Evolutionary conservation across 345 rosid species (phyloP).

Genomic region (Chamaenerion angustifolium): DNA sequence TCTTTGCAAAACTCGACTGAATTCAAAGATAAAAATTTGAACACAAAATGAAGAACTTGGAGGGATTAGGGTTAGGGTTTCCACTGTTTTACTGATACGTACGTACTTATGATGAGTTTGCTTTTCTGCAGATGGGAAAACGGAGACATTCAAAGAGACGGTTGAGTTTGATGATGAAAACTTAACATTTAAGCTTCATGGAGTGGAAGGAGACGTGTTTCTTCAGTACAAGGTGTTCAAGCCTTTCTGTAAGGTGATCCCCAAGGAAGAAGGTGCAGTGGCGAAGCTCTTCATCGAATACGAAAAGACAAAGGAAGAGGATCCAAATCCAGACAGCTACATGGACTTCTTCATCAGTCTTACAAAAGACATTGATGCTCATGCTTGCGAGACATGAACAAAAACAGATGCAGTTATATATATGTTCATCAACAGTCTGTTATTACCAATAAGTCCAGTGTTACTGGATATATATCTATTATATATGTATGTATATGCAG

Average conservation of each 20-base stretch:
- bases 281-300: slow-evolving; percentile 12
- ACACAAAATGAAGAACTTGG: no score
- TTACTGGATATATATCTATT: no score
- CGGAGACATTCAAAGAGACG: slow-evolving; percentile 14
- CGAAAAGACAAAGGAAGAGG: slow-evolving; percentile 15
- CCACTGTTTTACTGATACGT: no score
- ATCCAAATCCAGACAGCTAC: slow-evolving; percentile 11
- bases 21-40: no score
- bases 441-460: no score
- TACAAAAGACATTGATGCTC: slow-evolving; percentile 10
- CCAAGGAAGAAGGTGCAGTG: slow-evolving; percentile 6
- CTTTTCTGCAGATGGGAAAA: slow-evolving; percentile 18
- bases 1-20: no score
- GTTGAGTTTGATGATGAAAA: slow-evolving; percentile 13
- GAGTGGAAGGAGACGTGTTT: slow-evolving; percentile 21
- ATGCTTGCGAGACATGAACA: neutral
- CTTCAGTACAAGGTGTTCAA: slow-evolving; percentile 15
- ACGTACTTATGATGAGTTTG: no score
- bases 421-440: no score
- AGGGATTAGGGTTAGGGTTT: no score
- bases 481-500: no score
- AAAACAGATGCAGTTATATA: neutral
- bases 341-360: slow-evolving; percentile 7
- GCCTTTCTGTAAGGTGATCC: neutral
- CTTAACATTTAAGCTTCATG: slow-evolving; percentile 8